Evolutionary conservation across 805 yeast species (phyloP).

Genomic region (Starmerella sirachaensis): DNA sequence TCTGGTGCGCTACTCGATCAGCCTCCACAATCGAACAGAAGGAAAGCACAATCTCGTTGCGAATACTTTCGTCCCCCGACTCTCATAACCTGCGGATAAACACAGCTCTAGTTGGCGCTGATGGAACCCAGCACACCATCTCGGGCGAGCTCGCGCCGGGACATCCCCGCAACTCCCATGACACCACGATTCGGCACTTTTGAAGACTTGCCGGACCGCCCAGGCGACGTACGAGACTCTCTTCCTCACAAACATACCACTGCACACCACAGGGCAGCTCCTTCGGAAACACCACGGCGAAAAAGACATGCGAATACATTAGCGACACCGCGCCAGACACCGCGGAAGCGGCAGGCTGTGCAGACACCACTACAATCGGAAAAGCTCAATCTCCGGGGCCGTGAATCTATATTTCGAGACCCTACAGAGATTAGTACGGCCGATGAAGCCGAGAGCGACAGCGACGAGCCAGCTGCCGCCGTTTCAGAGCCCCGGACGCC

Average conservation of each 20-base stretch:
- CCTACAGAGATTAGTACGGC: too few species aligned
- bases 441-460: not conserved
- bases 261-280: not conserved
- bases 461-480: too few species aligned
- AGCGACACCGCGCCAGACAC: conserved; percentile 18
- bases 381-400: too few species aligned
- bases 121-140: conserved; percentile 25
- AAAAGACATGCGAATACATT: conserved; percentile 3
- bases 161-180: conserved; percentile 20
- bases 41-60: not conserved
- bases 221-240: conserved; percentile 2
- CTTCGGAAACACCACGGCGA: too few species aligned
- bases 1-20: too few species aligned
- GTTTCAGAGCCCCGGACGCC: too few species aligned
- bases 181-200: conserved; percentile 24
- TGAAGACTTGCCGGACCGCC: conserved; percentile 18
- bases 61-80: not conserved
- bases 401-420: too few species aligned
- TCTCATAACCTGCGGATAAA: too few species aligned
- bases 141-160: conserved; percentile 14
- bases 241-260: too few species aligned
- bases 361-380: conserved; percentile 1
- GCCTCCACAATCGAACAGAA: not conserved
- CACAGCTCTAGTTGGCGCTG: too few species aligned
- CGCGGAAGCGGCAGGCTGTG: conserved; percentile 5